Percentiles rank a stretch among this genome's conserved stretches.
Conservation (phyloP, 345 rosid species). For the Schrenkiella parvula region DNA sequence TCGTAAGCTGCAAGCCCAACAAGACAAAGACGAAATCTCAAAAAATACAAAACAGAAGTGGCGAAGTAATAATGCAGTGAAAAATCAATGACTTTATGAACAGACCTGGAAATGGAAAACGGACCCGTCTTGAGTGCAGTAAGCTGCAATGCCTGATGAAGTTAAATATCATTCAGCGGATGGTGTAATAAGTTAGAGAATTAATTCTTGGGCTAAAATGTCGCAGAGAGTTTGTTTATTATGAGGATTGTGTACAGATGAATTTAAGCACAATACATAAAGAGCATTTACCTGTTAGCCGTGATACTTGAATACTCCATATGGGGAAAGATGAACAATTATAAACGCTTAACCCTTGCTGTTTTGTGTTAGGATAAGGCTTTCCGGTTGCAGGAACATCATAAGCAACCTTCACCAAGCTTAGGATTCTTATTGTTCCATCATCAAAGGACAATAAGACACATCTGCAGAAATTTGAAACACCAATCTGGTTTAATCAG, state of each 20-base stretch:
- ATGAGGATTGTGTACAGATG: neutral
- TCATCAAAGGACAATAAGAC: conserved; percentile 67
- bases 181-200: neutral
- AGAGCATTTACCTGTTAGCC: conserved; percentile 49
- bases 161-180: neutral
- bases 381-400: conserved; percentile 75
- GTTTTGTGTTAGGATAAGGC: conserved; percentile 53
- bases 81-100: neutral
- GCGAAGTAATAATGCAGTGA: neutral
- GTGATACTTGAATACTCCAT: conserved; percentile 83
- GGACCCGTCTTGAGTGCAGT: conserved; percentile 77
- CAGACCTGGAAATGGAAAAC: conserved; percentile 64
- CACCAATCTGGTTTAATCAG: neutral
- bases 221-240: neutral
- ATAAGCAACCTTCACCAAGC: conserved; percentile 71
- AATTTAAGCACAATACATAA: neutral
- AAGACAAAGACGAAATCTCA: neutral
- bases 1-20: conserved; percentile 50
- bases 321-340: conserved; percentile 68
- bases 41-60: neutral
- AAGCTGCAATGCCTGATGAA: conserved; percentile 74
- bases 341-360: conserved; percentile 58
- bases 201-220: neutral
- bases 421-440: conserved; percentile 66
- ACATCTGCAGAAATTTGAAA: conserved; percentile 50